A percentile compares a stretch with the other conserved stretches of the same genome.
These are phyloP conservation scores for Tillandsia leiboldiana DNA, from an alignment of 176 grass and related monocot species.

Conservation along the genomic window DNA sequence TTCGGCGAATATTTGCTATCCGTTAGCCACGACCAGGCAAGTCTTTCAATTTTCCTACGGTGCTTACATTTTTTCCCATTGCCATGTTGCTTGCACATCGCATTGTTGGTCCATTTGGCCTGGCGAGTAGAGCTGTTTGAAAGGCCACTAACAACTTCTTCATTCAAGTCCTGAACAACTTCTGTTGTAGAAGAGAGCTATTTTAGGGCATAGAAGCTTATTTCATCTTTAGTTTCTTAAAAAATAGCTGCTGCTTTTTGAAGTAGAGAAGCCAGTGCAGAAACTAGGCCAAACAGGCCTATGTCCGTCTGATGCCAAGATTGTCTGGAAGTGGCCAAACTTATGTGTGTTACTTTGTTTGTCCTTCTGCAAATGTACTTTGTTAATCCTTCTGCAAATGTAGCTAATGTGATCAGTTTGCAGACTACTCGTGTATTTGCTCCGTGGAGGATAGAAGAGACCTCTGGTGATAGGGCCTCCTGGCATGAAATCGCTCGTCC, in stretches of 20 bases:
- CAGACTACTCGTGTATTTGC: conserved; percentile 84
- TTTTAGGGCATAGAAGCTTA: not conserved
- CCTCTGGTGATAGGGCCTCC: conserved; percentile 27
- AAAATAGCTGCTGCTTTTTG: too few relatives aligned
- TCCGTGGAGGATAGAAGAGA: conserved; percentile 63
- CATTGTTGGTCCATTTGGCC: not conserved
- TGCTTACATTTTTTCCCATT: not conserved
- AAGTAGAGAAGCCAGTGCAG: too few relatives aligned
- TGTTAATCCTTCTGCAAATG: conserved; percentile 18
- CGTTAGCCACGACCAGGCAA: conserved; percentile 94
- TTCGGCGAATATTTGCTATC: conserved; percentile 76
- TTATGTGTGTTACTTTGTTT: not conserved
- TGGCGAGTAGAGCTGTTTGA: too few relatives aligned
- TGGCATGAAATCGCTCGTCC: conserved; percentile 81
- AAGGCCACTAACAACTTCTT: too few relatives aligned
- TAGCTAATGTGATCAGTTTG: conserved; percentile 22
- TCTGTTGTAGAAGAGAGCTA: too few relatives aligned
- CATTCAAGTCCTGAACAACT: too few relatives aligned
- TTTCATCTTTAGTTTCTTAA: not conserved
- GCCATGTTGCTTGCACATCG: not conserved
- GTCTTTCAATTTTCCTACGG: conserved; percentile 18
- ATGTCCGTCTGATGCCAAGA: not conserved
- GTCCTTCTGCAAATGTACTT: conserved; percentile 16
- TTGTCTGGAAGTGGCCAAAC: not conserved
- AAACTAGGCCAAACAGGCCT: too few relatives aligned